Conservation (phyloP, 2,329 filamentous ascomycete species). For the Microcyclosporella mali region DNA sequence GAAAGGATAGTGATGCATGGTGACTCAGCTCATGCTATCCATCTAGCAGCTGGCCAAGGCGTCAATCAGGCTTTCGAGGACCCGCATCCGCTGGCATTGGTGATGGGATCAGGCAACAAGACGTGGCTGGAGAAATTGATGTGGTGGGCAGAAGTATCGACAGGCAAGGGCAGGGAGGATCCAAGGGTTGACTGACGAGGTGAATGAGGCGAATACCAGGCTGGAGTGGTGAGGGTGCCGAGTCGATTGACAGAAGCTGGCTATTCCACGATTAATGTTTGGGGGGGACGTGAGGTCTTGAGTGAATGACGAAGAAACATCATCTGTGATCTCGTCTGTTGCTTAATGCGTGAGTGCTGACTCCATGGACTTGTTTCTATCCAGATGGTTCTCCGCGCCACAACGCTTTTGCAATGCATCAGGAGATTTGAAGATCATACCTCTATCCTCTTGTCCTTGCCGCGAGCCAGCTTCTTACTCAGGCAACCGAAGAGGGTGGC, state of each 20-base stretch:
- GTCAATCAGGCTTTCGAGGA: slow-evolving; percentile 6
- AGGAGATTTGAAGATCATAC: no score
- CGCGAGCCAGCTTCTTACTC: no score
- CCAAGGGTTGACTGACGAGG: neutral
- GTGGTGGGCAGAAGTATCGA: slow-evolving; percentile 5
- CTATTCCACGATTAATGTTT: slow-evolving; percentile 3
- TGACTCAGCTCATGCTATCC: slow-evolving; percentile 6
- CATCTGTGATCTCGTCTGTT: no score
- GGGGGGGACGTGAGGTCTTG: neutral
- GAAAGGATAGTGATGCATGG: slow-evolving; percentile 1
- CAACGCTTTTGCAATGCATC: no score
- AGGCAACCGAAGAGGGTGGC: no score
- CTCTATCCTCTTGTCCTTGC: no score
- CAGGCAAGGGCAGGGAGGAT: neutral
- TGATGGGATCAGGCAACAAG: neutral
- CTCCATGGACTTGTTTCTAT: no score
- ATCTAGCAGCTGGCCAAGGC: slow-evolving; percentile 2
- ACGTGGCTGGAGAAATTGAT: neutral
- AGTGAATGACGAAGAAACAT: neutral
- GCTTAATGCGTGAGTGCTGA: no score
- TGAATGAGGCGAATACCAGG: slow-evolving; percentile 3
- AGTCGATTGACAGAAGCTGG: slow-evolving; percentile 3
- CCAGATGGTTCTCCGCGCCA: no score
- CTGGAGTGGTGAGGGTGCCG: slow-evolving; percentile 2
- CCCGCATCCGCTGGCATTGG: neutral